Base-by-base conservation (phyloP, 768 basidiomycete genomes). In the Leccinum variicolor region DNA sequence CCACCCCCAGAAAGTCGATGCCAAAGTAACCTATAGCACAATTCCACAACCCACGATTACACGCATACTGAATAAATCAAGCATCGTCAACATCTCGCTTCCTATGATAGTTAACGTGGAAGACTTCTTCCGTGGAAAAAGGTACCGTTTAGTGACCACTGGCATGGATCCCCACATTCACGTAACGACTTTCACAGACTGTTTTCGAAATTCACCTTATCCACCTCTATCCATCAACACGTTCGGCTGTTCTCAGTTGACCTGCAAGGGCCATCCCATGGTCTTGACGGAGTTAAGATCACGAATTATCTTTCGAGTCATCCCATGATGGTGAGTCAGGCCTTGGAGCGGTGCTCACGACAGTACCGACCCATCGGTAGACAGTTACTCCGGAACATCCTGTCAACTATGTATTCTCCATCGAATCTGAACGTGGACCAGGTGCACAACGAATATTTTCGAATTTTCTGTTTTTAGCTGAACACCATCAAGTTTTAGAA, bases 21-120 rank as follows among this genome's bases (percentile, higher is more conserved):
- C 89, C 43, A 77, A 79, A 33, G 80, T 89, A 17, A 83, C 86
- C 52, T 98, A 97, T 70, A 75, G 71, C 6, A 90, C 90, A 0
- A 66, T 64, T 6, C 62, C 74, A 1, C 82, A 88, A 57, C 80
- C 85, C 1, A 73, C 73, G 3, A 62, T 87, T 5, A 71, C 72
- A 15, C 81, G 93, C 36, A 80, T 71, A 6, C 70, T 92, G 26
- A 77, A 75, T 39, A 76, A 83, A 29, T 78, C 81, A 13, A 80
- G 82, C 56, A 71, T 79, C 3, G 76, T 95, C 4, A 77, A 81
- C 14, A 85, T 88, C 7, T 80, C 88, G 0, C 77, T 98, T 4
- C 95, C 96, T 0, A 78, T 99, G 46, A 84, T 89, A 3, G 90
- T 98, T 57, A 97, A 95, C 57, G 96, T 98, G 0, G 91, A 98